These are phyloP conservation scores for Phytophthora syringae DNA, from an alignment of 352 stramenopile genomes.

Conservation along the genomic window DNA sequence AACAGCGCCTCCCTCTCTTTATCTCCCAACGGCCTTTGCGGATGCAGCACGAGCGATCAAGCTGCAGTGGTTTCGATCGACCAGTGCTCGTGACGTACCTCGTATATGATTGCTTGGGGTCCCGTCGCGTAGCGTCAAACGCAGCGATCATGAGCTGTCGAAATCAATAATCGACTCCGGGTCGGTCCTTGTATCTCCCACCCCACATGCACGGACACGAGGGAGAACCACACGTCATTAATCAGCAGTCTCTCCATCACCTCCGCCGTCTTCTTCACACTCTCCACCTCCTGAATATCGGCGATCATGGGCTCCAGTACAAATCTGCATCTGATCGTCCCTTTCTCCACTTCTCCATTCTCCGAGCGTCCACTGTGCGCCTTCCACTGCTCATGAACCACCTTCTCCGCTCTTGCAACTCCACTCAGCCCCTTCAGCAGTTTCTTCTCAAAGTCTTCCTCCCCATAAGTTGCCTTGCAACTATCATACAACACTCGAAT, in stretches of 20 bases:
- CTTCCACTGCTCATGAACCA: conserved; percentile 9
- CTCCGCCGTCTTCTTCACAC: conserved; percentile 5
- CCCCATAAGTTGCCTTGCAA: background rate
- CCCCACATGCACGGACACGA: conserved; percentile 6
- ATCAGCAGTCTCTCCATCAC: conserved; percentile 12
- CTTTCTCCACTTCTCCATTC: background rate
- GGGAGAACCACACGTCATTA: conserved; percentile 28
- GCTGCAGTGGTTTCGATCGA: conserved; percentile 1
- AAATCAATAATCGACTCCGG: conserved; percentile 11
- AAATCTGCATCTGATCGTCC: conserved; percentile 15
- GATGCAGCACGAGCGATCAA: conserved; percentile 14
- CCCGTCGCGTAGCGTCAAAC: conserved; percentile 11
- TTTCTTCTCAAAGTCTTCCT: background rate
- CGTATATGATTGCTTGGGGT: conserved; percentile 2
- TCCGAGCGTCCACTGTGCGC: background rate
- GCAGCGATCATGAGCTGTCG: conserved; percentile 18
- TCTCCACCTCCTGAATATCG: conserved; percentile 7
- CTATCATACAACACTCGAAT: conserved; percentile 1
- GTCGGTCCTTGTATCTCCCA: conserved; percentile 1
- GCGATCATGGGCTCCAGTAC: conserved; percentile 25
- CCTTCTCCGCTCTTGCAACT: conserved; percentile 5
- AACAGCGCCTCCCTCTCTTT: conserved; percentile 16
- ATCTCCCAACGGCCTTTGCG: background rate
- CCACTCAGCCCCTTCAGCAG: conserved; percentile 15
- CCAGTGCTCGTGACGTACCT: background rate